Conservation (phyloP, 805 yeast genomes). For the Dipodascus albidus region DNA sequence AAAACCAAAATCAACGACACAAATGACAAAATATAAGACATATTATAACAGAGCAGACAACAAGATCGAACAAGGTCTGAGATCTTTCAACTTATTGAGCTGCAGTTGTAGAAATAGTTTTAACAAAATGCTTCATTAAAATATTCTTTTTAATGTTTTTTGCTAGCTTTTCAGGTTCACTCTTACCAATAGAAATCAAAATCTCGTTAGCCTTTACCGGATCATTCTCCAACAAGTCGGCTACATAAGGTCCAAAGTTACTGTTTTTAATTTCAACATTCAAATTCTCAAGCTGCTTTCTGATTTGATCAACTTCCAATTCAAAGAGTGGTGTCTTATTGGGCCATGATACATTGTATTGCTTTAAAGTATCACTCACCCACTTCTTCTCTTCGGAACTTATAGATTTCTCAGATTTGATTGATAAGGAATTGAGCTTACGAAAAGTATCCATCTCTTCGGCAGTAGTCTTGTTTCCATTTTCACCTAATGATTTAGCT, state of each 20-base stretch:
- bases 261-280: conserved; percentile 22
- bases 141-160: conserved; percentile 57
- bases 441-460: conserved; percentile 22
- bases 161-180: conserved; percentile 32
- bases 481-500: conserved; percentile 2
- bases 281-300: conserved; percentile 28
- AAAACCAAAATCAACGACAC: neutral
- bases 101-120: conserved; percentile 14
- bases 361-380: conserved; percentile 30
- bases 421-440: conserved; percentile 13
- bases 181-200: conserved; percentile 26
- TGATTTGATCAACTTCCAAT: conserved; percentile 31
- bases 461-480: neutral
- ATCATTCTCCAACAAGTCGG: conserved; percentile 22
- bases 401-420: conserved; percentile 11
- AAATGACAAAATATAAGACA: neutral
- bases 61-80: neutral
- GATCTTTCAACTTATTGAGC: neutral
- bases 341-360: conserved; percentile 40
- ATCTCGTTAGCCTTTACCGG: conserved; percentile 29
- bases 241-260: conserved; percentile 15
- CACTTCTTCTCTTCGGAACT: conserved; percentile 26
- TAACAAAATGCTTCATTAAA: conserved; percentile 50
- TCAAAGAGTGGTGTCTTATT: conserved; percentile 31
- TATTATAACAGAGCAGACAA: neutral